A percentile compares a stretch with the other conserved stretches of the same genome.
These are phyloP conservation scores for Metschnikowia lochheadii DNA, from an alignment of 805 yeast species.

Conservation along the genomic window DNA sequence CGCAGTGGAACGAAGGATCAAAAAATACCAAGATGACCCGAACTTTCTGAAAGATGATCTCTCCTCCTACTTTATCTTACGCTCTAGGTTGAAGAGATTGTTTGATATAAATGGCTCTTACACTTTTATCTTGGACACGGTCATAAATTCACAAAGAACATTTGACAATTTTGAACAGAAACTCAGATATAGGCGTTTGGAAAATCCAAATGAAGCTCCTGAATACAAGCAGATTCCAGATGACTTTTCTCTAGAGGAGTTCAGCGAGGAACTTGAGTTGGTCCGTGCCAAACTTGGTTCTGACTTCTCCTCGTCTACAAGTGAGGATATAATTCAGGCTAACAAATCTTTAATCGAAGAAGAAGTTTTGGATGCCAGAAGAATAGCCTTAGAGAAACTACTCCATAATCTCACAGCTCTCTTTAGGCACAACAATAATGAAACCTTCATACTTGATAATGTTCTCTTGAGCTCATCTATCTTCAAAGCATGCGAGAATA, in stretches of 20 bases:
- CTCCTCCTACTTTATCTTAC: constrained; percentile 4
- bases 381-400: constrained; percentile 24
- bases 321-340: constrained; percentile 14
- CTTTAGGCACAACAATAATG: constrained; percentile 31
- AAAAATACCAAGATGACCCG: constrained; percentile 1
- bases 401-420: constrained; percentile 27
- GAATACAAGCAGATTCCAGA: constrained; percentile 31
- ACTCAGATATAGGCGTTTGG: not conserved
- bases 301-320: constrained; percentile 16
- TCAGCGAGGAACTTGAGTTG: constrained; percentile 24
- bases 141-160: constrained; percentile 44
- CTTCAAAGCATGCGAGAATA: constrained; percentile 22
- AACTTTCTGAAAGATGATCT: constrained; percentile 4
- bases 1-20: constrained; percentile 2
- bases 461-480: constrained; percentile 26
- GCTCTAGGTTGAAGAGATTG: constrained; percentile 8
- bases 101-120: constrained; percentile 49
- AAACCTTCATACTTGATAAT: constrained; percentile 34
- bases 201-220: not conserved
- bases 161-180: constrained; percentile 18
- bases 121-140: constrained; percentile 53
- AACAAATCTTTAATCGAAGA: constrained; percentile 15
- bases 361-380: constrained; percentile 14
- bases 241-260: constrained; percentile 32
- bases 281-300: constrained; percentile 19